These are phyloP conservation scores for Leucaena leucocephala DNA, from an alignment of 306 rosid genomes.

Conservation along the genomic window DNA sequence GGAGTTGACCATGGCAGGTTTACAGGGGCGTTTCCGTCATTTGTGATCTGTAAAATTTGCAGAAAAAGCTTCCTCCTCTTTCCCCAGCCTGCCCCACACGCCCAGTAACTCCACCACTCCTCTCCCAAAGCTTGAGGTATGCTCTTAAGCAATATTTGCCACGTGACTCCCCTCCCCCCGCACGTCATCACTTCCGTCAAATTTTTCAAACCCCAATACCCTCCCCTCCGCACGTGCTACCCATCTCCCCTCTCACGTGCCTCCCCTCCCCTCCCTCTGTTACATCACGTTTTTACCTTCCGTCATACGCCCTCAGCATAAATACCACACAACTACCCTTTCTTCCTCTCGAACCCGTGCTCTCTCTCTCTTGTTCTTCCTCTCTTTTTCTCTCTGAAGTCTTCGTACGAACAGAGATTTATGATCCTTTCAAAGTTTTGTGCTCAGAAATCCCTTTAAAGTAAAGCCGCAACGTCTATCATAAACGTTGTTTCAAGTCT, in stretches of 20 bases:
- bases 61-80: slow-evolving; percentile 32
- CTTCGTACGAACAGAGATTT: slow-evolving; percentile 29
- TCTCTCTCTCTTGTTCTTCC: neutral
- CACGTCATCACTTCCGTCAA: slow-evolving; percentile 38
- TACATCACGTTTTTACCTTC: slow-evolving; percentile 20
- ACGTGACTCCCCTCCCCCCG: slow-evolving; percentile 40
- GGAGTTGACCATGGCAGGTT: slow-evolving; percentile 42
- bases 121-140: slow-evolving; percentile 20
- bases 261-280: neutral
- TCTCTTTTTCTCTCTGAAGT: neutral
- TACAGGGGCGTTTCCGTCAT: slow-evolving; percentile 40
- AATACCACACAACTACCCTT: slow-evolving; percentile 65
- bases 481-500: slow-evolving; percentile 24
- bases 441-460: slow-evolving; percentile 30
- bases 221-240: slow-evolving; percentile 44
- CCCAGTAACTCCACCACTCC: slow-evolving; percentile 29
- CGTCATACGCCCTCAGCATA: slow-evolving; percentile 48
- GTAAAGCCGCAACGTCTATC: slow-evolving; percentile 26
- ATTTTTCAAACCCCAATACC: neutral
- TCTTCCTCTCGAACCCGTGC: neutral
- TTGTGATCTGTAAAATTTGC: slow-evolving; percentile 26
- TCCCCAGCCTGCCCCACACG: slow-evolving; percentile 13
- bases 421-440: slow-evolving; percentile 26
- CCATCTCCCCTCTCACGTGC: slow-evolving; percentile 35
- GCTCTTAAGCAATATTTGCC: slow-evolving; percentile 35